Conservation (phyloP, 2,329 filamentous ascomycete species). For the Canariomyces notabilis region DNA sequence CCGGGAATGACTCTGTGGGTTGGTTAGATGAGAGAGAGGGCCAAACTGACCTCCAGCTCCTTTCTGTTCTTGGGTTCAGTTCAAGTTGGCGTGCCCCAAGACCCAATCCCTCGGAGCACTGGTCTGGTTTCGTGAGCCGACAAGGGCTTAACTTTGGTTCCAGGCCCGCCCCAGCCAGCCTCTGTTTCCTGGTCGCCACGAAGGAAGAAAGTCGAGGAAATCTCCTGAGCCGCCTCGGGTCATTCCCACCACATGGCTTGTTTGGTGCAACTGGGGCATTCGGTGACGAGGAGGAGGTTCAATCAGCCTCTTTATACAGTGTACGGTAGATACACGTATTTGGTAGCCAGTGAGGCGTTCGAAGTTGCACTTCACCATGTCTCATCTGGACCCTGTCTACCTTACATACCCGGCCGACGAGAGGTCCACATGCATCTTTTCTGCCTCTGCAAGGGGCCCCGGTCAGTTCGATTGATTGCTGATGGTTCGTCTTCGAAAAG, state of each 20-base stretch:
- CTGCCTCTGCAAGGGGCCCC: conserved; percentile 8
- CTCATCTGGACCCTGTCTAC: too few species aligned
- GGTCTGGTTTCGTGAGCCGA: not conserved
- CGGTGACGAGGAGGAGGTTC: not conserved
- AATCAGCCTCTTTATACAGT: not conserved
- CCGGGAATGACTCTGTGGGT: too few species aligned
- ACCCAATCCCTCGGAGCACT: not conserved
- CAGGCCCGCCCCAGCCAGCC: too few species aligned
- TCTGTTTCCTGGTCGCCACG: not conserved
- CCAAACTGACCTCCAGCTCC: not conserved
- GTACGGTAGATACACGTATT: too few species aligned
- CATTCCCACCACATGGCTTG: not conserved
- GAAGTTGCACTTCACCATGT: too few species aligned
- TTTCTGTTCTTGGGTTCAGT: not conserved
- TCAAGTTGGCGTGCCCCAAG: too few species aligned
- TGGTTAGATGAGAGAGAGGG: not conserved
- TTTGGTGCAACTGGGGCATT: not conserved
- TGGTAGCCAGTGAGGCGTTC: too few species aligned
- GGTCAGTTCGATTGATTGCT: not conserved
- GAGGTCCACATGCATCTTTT: not conserved
- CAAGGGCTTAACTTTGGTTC: too few species aligned
- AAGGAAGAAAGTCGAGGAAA: not conserved
- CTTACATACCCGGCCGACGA: too few species aligned
- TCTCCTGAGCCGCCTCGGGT: not conserved
- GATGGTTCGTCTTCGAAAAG: conserved; percentile 15